Base-by-base conservation (phyloP, 345 rosid genomes). In the Passiflora organensis region DNA sequence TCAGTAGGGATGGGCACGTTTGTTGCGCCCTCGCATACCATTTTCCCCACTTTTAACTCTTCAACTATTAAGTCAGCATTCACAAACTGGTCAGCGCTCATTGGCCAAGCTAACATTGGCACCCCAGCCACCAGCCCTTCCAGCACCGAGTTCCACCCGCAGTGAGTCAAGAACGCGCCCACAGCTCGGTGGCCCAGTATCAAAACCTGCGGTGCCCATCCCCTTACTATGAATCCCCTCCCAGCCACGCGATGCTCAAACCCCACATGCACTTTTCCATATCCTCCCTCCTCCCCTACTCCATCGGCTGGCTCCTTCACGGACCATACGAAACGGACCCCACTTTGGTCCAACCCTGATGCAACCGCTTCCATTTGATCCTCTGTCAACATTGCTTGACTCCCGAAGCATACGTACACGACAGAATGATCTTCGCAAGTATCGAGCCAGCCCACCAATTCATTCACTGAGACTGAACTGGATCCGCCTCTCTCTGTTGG, bases 371-470 rank as follows among this genome's bases (percentile, higher is more conserved):
- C 74, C 58, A 59, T 67, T 55, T 86, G 89, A 10, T 68, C 45
- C 5, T 65, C 43, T 2, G 71, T 65, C 80, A 89, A 61, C 62
- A 66, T 64, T 6, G 65, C 46, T 58, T 64, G 84, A 74, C 89
- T 89, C 32, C 93, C 95, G 11, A 86, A 89, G 70, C 93, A 82
- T 3, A 86, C 73, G 53, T 89, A 89, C 5, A 89, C 75, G 12
- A 89, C 91, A 1, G 70, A 52, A 6, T 43, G 38, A 17, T 80
- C 82, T 10, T 54, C 58, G n/a, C 78, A 62, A 6, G 48, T 42
- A 50, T 86, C 87, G 0, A 89, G 84, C 87, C 89, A 84, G 48
- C 71, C 61, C 74, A 65, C 36, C 38, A 86, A 19, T 28, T 63
- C 55, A 16, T 58, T 25, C 4, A 39, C 14, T 13, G 72, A 46